Evolutionary conservation across 1,284 basidiomycete genomes (phyloP), one percentile per base, ranked within the genome.

Genomic region (Melanopsichium pennsylvanicum): DNA sequence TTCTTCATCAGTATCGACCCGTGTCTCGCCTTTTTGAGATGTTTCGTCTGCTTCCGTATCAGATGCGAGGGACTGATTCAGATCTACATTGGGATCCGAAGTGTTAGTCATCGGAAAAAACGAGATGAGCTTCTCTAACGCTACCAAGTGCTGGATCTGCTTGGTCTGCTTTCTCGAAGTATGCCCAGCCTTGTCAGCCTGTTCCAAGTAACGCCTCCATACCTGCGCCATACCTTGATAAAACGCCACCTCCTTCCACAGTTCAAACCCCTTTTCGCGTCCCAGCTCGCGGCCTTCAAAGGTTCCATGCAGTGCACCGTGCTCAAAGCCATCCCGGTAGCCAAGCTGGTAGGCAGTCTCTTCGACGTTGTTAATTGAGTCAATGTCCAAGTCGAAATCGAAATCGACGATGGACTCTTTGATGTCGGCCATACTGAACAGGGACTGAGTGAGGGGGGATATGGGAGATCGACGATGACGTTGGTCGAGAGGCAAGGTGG

Each of bases 221-320:
- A 89, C 86, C 46, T 76, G 67, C 4, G 92, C 91, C 76, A 90
- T 89, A 3, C 93, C 94, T 75, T 91, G 86, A 79, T 95, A 95
- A 79, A 89, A 97, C 2, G 91, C 93, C 6, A 97, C 85, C 81
- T 97, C 95, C 81, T 96, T 93, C 93, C 94, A 97, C 80, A 97
- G 87, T 82, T 95, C 92, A 81, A 89, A 97, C 0, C 91, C 92
- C 79, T 97, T 94, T 75, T 92, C 89, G 60, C 88, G 86, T 1
- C 94, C 95, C 4, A 97, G 84, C 3, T 89, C 88, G n/a, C 93
- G 85, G 4, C 95, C 95, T 81, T 97, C 93, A 62, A 93, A 93
- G 18, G 90, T 83, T 1, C 94, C 95, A 74, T 96, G 93, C 12
- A 93, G 87, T 36, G 87, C 85, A 5, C 95, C 95, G 79, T 97